Base-by-base conservation (phyloP, 2,329 filamentous ascomycete genomes). In the Aspergillus aculeatus region DNA sequence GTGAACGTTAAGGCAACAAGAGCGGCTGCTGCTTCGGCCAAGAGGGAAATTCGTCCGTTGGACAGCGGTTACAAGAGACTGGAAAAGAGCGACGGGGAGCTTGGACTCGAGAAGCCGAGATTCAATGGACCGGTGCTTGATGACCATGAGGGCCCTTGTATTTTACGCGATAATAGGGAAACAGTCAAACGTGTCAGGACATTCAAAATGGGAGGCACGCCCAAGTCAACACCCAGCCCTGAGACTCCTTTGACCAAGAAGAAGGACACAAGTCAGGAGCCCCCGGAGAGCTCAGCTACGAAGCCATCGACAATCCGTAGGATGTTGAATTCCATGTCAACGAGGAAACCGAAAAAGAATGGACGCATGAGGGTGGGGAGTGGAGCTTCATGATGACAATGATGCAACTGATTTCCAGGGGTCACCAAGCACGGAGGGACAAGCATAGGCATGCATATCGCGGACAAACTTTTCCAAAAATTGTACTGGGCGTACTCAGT, bases 1-100 rank as follows among this genome's bases (percentile, higher is more conserved):
- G 67, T 82, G 50, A 76, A 51, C 38, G 21, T 67, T 2, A 47
- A 21, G 26, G 47, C 53, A 7, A 44, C n/a, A 24, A 47, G 52
- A 21, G 44, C 59, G 10, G 35, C 51, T 7, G 29, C 26, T 21
- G 38, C 51, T 21, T 50, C 44, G 16, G 54, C 35, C 47, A 29
- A 47, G 5, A 49, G 41, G 5, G 58, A 50, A 26, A 21, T 49
- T 35, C 44, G 51, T 47, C 19, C n/a, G 3, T 21, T 35, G 12
- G 51, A 59, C 4, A 59, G 47, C 14, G 38, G n/a, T 19, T 51
- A 54, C 21, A 55, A 49, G 7, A 57, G 52, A 24, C 9, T 26
- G 9, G 51, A 38, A 11, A 32, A 44, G 19, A 5, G 32, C 38
- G 26, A 35, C 11, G 50, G 31, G 53, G 53, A 31, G 16, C 49